Evolutionary conservation across 2,329 filamentous ascomycete species (phyloP).

Genomic region (Phialophora expanda): DNA sequence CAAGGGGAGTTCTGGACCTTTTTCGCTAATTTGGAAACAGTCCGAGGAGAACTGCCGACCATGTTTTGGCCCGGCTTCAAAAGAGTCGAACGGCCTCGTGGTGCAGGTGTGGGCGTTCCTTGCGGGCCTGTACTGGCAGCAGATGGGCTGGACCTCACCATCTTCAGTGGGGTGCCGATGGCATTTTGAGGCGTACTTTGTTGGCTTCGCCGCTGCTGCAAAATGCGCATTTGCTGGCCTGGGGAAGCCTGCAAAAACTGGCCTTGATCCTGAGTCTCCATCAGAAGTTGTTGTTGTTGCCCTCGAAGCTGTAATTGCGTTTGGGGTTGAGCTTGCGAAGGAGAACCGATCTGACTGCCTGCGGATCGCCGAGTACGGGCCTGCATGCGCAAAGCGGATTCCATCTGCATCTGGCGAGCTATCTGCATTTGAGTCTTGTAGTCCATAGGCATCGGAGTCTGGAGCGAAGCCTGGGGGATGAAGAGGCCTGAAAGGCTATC

Average conservation of each 20-base stretch:
- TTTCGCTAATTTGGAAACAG: background rate
- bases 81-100: conserved; percentile 4
- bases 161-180: background rate
- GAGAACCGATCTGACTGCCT: background rate
- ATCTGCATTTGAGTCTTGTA: background rate
- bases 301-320: background rate
- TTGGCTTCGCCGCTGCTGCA: background rate
- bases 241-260: background rate
- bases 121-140: background rate
- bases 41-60: background rate
- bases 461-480: background rate
- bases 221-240: background rate
- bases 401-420: background rate
- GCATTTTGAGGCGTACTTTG: background rate
- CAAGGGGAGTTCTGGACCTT: background rate
- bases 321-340: background rate
- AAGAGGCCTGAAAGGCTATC: background rate
- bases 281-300: background rate
- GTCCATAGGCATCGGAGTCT: background rate
- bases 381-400: background rate
- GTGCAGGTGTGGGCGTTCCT: conserved; percentile 10
- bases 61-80: background rate
- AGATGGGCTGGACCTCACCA: conserved; percentile 1
- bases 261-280: background rate
- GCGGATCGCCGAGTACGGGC: background rate